phyloP scores from a whole-genome alignment of 106 monocot species.

The Phalaenopsis aphrodite region DNA sequence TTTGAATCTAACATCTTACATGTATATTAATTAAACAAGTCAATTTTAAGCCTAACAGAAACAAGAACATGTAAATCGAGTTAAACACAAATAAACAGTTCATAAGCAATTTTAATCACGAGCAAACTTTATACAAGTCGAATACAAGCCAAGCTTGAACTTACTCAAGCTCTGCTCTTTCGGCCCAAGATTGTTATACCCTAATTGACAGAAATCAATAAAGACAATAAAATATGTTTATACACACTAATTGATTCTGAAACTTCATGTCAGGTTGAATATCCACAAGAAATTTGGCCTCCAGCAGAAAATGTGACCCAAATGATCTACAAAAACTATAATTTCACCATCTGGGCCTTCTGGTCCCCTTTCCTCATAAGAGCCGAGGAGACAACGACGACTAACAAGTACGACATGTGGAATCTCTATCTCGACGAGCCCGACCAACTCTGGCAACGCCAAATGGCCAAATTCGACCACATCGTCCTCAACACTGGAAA shows the following conservation, averaged over 20 bases:
- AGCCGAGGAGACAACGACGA: slow-evolving; percentile 3
- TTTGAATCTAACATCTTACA: no score
- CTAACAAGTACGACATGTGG: slow-evolving; percentile 11
- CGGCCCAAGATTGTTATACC: no score
- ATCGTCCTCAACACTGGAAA: slow-evolving; percentile 41
- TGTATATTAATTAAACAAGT: no score
- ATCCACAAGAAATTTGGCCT: slow-evolving; percentile 29
- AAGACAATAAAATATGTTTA: neutral
- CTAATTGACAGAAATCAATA: no score
- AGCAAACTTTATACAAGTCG: no score
- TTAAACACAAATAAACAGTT: no score
- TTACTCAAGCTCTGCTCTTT: no score
- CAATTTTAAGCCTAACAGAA: no score
- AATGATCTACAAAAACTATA: slow-evolving; percentile 24
- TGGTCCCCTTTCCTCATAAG: slow-evolving; percentile 52
- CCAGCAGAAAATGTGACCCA: slow-evolving; percentile 22
- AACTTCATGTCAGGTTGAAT: slow-evolving; percentile 21
- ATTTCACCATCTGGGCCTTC: slow-evolving; percentile 45
- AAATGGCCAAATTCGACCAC: slow-evolving; percentile 22
- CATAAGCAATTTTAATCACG: no score
- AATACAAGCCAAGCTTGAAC: no score
- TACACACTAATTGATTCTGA: no score
- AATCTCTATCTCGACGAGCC: slow-evolving; percentile 36
- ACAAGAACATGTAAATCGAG: no score
- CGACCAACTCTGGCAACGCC: slow-evolving; percentile 24